Percentiles rank a stretch among this genome's conserved stretches.
These are phyloP conservation scores for Cyclanthera cordifolia DNA, from an alignment of 306 rosid species.

Conservation along the genomic window DNA sequence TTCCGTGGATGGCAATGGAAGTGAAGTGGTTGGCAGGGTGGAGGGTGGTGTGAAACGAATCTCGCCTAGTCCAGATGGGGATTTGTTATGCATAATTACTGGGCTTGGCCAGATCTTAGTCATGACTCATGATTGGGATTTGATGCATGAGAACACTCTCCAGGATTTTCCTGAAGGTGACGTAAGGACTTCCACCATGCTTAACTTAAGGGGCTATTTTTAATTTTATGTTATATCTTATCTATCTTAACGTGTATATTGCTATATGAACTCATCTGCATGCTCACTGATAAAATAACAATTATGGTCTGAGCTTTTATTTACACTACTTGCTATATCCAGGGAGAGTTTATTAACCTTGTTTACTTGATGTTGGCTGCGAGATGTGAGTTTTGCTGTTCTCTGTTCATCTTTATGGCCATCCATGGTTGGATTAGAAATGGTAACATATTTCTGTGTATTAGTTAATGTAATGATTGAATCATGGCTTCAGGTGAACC, in stretches of 20 bases:
- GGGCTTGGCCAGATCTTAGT: conserved; percentile 59
- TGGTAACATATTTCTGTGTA: background rate
- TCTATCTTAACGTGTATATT: no score
- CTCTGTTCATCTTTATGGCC: background rate
- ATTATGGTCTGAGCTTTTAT: background rate
- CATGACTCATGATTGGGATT: conserved; percentile 92
- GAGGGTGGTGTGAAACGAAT: conserved; percentile 71
- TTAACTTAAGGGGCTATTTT: background rate
- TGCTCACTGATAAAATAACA: background rate
- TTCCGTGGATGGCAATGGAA: conserved; percentile 35
- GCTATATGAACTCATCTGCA: no score
- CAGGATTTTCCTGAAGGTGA: conserved; percentile 34
- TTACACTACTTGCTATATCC: background rate
- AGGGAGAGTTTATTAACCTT: background rate
- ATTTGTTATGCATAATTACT: conserved; percentile 43
- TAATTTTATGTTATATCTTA: no score
- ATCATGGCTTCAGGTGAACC: conserved; percentile 49
- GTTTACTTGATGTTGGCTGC: background rate
- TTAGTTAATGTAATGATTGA: conserved; percentile 4
- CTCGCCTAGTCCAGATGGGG: conserved; percentile 92
- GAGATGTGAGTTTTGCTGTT: background rate
- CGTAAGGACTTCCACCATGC: conserved; percentile 46
- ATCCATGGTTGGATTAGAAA: background rate
- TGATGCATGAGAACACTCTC: conserved; percentile 57
- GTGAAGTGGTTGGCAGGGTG: conserved; percentile 64